These are phyloP conservation scores for Leishmania lainsoni DNA, from an alignment of 208 protist species.

Conservation along the genomic window DNA sequence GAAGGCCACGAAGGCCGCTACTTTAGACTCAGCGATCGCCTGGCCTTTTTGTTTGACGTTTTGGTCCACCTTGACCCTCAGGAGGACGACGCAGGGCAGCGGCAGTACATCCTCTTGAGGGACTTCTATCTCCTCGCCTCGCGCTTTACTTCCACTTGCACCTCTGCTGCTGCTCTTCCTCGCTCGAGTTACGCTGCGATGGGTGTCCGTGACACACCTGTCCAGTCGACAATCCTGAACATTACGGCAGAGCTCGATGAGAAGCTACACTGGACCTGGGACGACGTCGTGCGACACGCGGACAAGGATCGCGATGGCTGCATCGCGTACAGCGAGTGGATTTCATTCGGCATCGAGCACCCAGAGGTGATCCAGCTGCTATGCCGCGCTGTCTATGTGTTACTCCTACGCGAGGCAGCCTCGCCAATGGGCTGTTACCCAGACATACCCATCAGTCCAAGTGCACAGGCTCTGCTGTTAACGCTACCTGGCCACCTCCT, in stretches of 20 bases:
- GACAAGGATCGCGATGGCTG: conserved; percentile 55
- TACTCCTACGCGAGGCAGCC: conserved; percentile 5
- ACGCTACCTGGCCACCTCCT: not conserved
- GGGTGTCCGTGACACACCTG: conserved; percentile 6
- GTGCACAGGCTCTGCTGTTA: not conserved
- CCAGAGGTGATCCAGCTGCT: conserved; percentile 46
- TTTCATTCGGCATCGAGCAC: conserved; percentile 44
- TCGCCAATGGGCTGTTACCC: not conserved
- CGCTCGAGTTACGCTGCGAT: not conserved
- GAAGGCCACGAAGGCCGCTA: conserved; percentile 1
- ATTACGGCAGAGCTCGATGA: conserved; percentile 15
- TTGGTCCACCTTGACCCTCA: conserved; percentile 26
- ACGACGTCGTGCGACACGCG: conserved; percentile 47
- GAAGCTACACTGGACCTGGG: conserved; percentile 16
- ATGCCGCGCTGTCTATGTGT: conserved; percentile 22
- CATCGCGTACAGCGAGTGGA: conserved; percentile 61
- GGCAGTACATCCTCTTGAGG: conserved; percentile 47
- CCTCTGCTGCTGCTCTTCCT: conserved; percentile 1
- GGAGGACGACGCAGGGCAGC: conserved; percentile 16
- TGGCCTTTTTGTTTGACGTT: conserved; percentile 27
- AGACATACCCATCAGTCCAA: not conserved
- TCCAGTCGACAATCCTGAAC: not conserved
- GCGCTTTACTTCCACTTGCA: conserved; percentile 2
- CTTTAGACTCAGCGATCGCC: conserved; percentile 21
- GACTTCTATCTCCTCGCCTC: conserved; percentile 41